Conservation (phyloP, 2,329 filamentous ascomycete species). For the Harringtonia aguacate region DNA sequence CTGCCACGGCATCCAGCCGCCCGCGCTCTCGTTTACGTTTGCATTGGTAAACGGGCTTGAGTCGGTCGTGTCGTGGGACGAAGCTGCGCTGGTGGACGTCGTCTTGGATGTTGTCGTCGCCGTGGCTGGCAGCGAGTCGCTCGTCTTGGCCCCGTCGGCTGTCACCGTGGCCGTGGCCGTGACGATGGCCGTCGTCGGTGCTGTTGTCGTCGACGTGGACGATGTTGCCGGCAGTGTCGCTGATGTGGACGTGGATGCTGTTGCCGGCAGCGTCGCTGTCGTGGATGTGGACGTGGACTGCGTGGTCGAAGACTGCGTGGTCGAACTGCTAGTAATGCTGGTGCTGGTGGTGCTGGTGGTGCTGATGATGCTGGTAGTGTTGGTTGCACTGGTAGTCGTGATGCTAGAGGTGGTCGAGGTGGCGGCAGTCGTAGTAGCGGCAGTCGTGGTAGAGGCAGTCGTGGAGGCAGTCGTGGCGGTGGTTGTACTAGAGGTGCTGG, state of each 20-base stretch:
- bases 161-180: no score
- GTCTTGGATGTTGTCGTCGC: background rate
- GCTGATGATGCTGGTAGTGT: background rate
- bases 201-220: background rate
- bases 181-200: slow-evolving; percentile 4
- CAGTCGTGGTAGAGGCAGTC: background rate
- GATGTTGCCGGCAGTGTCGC: background rate
- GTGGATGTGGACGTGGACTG: background rate
- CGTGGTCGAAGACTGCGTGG: no score
- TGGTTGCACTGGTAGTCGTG: background rate
- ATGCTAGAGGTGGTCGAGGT: background rate
- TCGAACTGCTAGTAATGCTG: no score
- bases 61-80: slow-evolving; percentile 9
- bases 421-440: background rate
- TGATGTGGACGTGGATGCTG: background rate
- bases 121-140: no score
- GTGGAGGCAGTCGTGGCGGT: background rate
- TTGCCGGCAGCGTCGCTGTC: no score
- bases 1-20: background rate
- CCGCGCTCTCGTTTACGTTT: background rate
- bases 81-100: background rate
- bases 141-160: no score
- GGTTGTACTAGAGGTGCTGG: background rate
- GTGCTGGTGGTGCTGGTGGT: background rate
- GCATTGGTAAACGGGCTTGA: slow-evolving; percentile 10